These are phyloP conservation scores for Nyctanthes arbortristis DNA, from an alignment of 257 asterid species.

Conservation along the genomic window DNA sequence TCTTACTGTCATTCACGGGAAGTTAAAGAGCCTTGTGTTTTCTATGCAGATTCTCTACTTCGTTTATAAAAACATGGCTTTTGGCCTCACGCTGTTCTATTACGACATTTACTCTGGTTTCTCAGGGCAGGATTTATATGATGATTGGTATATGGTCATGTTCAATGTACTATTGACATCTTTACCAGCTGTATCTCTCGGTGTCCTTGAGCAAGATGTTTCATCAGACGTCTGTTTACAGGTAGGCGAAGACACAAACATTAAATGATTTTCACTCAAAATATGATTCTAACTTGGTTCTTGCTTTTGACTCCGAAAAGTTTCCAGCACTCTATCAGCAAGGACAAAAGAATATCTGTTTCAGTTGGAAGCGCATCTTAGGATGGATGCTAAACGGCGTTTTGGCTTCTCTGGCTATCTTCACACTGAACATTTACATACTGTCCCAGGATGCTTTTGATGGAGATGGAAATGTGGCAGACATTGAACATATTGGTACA, in stretches of 20 bases:
- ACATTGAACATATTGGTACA: slow-evolving; percentile 51
- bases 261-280: neutral
- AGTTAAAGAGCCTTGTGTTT: neutral
- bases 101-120: slow-evolving; percentile 53
- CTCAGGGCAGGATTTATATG: slow-evolving; percentile 58
- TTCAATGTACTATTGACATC: slow-evolving; percentile 73
- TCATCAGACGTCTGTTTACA: slow-evolving; percentile 59
- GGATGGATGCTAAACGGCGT: slow-evolving; percentile 62
- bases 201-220: slow-evolving; percentile 71
- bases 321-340: slow-evolving; percentile 64
- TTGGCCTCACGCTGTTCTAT: slow-evolving; percentile 71
- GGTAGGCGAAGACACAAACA: slow-evolving; percentile 37
- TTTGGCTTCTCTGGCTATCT: slow-evolving; percentile 43
- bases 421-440: slow-evolving; percentile 33
- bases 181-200: slow-evolving; percentile 65
- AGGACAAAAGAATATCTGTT: slow-evolving; percentile 49
- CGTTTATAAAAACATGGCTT: slow-evolving; percentile 63
- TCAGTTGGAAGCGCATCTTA: slow-evolving; percentile 52
- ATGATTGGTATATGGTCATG: slow-evolving; percentile 72
- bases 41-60: slow-evolving; percentile 61
- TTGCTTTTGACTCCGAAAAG: slow-evolving; percentile 22
- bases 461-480: slow-evolving; percentile 41
- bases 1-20: neutral
- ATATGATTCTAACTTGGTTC: neutral
- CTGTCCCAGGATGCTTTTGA: slow-evolving; percentile 40